phyloP scores from a whole-genome alignment of 495 filamentous ascomycete genomes.

The Penicillium coprophilum region DNA sequence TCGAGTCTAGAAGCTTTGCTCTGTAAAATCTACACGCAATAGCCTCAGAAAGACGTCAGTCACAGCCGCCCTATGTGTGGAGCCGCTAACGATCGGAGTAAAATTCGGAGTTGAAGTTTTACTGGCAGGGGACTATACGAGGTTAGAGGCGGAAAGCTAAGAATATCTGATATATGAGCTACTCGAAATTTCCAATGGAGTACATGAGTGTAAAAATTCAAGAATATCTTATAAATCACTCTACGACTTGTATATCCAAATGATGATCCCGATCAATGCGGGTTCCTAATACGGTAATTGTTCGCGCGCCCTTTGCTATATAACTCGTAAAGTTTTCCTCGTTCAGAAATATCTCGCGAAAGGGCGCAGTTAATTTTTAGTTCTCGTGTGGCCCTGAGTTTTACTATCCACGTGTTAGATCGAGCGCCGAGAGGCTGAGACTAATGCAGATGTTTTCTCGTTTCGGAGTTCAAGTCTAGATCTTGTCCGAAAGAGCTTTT shows the following conservation, averaged over 20 bases:
- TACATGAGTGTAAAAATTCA: neutral
- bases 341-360: slow-evolving; percentile 4
- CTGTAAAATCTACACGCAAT: neutral
- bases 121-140: neutral
- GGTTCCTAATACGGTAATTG: neutral
- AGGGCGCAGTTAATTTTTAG: neutral
- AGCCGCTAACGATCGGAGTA: slow-evolving; percentile 12
- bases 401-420: neutral
- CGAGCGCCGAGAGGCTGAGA: neutral
- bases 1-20: slow-evolving; percentile 12
- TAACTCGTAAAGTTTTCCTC: slow-evolving; percentile 1
- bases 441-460: neutral
- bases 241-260: neutral
- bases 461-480: neutral
- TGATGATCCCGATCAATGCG: slow-evolving; percentile 2
- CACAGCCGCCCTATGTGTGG: slow-evolving; percentile 8
- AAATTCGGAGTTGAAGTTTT: slow-evolving; percentile 12
- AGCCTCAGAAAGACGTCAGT: slow-evolving; percentile 18
- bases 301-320: neutral
- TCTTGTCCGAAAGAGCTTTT: neutral
- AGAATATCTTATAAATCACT: neutral
- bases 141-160: neutral
- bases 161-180: neutral
- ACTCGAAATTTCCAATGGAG: neutral
- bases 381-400: neutral